Evolutionary conservation across 2,329 filamentous ascomycete genomes (phyloP).

Genomic region (Madurella mycetomatis): DNA sequence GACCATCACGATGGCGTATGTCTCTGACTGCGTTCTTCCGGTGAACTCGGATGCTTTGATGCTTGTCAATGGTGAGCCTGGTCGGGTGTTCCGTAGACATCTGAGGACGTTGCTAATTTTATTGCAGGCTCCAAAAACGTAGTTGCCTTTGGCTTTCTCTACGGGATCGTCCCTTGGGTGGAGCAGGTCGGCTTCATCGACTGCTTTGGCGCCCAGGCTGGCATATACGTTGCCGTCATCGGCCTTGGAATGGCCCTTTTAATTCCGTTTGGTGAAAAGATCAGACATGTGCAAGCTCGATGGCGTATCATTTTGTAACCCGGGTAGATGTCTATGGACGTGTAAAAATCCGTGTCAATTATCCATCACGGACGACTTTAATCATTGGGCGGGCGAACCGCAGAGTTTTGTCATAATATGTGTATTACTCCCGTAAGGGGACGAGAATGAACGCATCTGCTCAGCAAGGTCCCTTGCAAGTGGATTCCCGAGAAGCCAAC

Average conservation of each 20-base stretch:
- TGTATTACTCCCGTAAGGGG: too few relatives aligned
- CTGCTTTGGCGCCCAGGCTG: slow-evolving; percentile 29
- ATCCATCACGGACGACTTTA: too few relatives aligned
- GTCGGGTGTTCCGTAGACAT: background rate
- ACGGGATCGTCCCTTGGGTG: slow-evolving; percentile 41
- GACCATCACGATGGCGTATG: slow-evolving; percentile 42
- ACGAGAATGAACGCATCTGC: too few relatives aligned
- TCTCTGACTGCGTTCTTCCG: slow-evolving; percentile 32
- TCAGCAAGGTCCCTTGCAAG: too few relatives aligned
- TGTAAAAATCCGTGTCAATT: background rate
- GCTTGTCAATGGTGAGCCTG: slow-evolving; percentile 30
- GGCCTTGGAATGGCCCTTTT: slow-evolving; percentile 26
- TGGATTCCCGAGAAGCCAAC: too few relatives aligned
- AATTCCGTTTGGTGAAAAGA: slow-evolving; percentile 27
- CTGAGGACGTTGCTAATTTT: background rate
- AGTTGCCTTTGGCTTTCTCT: slow-evolving; percentile 44
- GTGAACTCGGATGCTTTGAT: slow-evolving; percentile 32
- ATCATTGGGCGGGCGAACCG: too few relatives aligned
- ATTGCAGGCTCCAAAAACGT: slow-evolving; percentile 39
- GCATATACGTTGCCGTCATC: slow-evolving; percentile 29
- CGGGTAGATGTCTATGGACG: background rate
- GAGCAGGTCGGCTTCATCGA: slow-evolving; percentile 27
- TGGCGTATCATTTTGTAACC: slow-evolving; percentile 30
- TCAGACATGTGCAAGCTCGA: slow-evolving; percentile 27
- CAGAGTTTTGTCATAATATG: too few relatives aligned